These are phyloP conservation scores for Colletotrichum sp. DNA, from an alignment of 2,329 filamentous ascomycete genomes.

Conservation along the genomic window DNA sequence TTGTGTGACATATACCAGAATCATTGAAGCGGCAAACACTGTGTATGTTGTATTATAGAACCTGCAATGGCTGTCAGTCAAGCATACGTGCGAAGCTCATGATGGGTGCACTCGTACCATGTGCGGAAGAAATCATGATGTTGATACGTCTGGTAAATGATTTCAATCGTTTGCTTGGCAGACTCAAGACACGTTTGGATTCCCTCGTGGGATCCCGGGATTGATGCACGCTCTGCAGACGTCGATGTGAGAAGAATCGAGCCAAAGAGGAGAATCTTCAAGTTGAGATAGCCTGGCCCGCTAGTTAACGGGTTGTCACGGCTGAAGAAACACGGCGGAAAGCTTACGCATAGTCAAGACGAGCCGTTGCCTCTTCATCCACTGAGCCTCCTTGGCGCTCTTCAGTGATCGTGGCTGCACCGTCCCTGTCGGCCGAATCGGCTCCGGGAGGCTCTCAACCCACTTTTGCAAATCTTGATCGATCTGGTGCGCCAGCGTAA, in stretches of 20 bases:
- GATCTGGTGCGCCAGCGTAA: constrained; percentile 26
- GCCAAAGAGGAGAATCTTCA: constrained; percentile 31
- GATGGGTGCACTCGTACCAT: constrained; percentile 18
- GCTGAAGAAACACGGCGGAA: rapidly evolving
- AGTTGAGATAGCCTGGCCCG: constrained; percentile 28
- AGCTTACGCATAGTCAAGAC: constrained; percentile 28
- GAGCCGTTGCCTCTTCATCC: constrained; percentile 31
- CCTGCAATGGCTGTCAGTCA: constrained; percentile 9
- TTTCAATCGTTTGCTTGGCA: constrained; percentile 31
- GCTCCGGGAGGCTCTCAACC: constrained; percentile 25
- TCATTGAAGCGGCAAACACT: constrained; percentile 32
- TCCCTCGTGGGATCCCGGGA: constrained; percentile 22
- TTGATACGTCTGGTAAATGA: constrained; percentile 31
- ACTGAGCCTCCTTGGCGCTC: constrained; percentile 26
- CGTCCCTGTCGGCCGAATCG: constrained; percentile 23
- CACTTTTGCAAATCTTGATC: constrained; percentile 28
- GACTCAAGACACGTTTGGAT: constrained; percentile 29
- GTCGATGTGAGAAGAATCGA: constrained; percentile 28
- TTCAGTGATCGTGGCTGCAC: constrained; percentile 17
- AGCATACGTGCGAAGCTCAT: too few species aligned
- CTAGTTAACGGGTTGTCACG: not conserved
- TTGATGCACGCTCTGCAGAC: constrained; percentile 20
- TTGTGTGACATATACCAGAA: constrained; percentile 30
- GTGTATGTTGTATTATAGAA: constrained; percentile 36
- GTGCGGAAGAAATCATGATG: constrained; percentile 34